These are phyloP conservation scores for Vanderwaltozyma verrucispora DNA, from an alignment of 805 yeast species.

Conservation along the genomic window DNA sequence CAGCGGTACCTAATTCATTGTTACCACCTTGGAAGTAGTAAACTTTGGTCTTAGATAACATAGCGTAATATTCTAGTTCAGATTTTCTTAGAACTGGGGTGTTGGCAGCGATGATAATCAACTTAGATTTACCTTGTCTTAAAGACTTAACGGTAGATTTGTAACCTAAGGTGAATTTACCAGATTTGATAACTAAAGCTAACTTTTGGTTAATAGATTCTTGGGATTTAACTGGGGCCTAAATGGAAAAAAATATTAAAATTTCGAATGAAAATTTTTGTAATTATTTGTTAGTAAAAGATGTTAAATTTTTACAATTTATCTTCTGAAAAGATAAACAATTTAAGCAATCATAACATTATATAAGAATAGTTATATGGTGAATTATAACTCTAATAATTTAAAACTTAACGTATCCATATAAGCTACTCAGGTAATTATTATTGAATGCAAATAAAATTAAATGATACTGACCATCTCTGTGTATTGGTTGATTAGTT, in stretches of 20 bases:
- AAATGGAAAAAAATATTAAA: slow-evolving; percentile 4
- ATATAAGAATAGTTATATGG: too few species aligned
- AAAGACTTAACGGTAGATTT: slow-evolving; percentile 96
- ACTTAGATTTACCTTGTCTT: slow-evolving; percentile 98
- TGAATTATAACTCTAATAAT: too few species aligned
- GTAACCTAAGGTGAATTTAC: slow-evolving; percentile 99
- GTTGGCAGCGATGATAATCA: slow-evolving; percentile 96
- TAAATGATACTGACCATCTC: slow-evolving; percentile 85
- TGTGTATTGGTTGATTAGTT: slow-evolving; percentile 40
- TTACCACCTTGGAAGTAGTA: slow-evolving; percentile 99
- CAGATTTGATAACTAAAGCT: slow-evolving; percentile 96
- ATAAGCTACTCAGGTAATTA: too few species aligned
- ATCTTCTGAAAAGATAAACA: too few species aligned
- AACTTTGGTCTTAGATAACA: slow-evolving; percentile 92
- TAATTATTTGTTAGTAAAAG: slow-evolving; percentile 4
- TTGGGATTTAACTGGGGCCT: slow-evolving; percentile 91
- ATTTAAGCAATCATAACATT: too few species aligned
- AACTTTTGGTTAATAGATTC: slow-evolving; percentile 97
- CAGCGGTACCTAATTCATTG: slow-evolving; percentile 99
- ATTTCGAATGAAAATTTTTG: too few species aligned
- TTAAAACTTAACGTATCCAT: too few species aligned
- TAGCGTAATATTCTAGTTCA: slow-evolving; percentile 99
- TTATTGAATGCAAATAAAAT: neutral
- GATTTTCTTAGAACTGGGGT: slow-evolving; percentile 99
- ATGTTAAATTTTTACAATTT: too few species aligned